Conservation (phyloP, 2,329 filamentous ascomycete species). For the Ramularia collo-cygni region DNA sequence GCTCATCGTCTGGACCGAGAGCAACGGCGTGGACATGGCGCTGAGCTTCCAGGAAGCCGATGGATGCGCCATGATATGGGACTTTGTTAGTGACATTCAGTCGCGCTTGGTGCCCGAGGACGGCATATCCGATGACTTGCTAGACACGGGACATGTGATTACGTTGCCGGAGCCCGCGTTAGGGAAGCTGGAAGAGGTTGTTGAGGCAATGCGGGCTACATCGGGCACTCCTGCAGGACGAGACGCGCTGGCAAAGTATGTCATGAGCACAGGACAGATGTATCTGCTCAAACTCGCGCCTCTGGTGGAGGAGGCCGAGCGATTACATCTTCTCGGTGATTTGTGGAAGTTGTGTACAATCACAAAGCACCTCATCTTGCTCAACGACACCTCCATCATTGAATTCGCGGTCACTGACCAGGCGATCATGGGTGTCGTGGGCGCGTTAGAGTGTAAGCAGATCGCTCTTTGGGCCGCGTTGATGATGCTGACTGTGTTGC, state of each 20-base stretch:
- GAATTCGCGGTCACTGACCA: constrained; percentile 88
- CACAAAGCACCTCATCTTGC: constrained; percentile 89
- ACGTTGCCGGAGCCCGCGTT: constrained; percentile 72
- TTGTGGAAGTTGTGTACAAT: constrained; percentile 92
- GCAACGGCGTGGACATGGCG: constrained; percentile 89
- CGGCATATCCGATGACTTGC: constrained; percentile 77
- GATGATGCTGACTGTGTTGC: constrained; percentile 27
- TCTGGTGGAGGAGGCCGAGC: constrained; percentile 80
- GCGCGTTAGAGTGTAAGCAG: constrained; percentile 73
- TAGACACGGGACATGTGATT: constrained; percentile 65
- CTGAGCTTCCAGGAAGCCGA: constrained; percentile 97
- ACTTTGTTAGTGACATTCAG: constrained; percentile 83
- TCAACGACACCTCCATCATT: constrained; percentile 93
- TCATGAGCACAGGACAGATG: constrained; percentile 63
- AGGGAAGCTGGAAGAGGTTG: constrained; percentile 76
- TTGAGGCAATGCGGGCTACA: constrained; percentile 72
- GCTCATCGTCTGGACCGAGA: constrained; percentile 95
- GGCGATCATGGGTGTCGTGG: constrained; percentile 84
- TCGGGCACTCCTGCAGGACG: constrained; percentile 68
- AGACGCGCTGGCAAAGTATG: constrained; percentile 79
- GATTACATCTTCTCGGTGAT: constrained; percentile 78
- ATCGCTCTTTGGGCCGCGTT: not conserved
- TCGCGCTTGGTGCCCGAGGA: constrained; percentile 69
- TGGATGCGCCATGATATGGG: constrained; percentile 89
- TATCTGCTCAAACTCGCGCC: constrained; percentile 85